Conservation (phyloP, 108 stramenopile genomes). For the Conticribra weissflogii region DNA sequence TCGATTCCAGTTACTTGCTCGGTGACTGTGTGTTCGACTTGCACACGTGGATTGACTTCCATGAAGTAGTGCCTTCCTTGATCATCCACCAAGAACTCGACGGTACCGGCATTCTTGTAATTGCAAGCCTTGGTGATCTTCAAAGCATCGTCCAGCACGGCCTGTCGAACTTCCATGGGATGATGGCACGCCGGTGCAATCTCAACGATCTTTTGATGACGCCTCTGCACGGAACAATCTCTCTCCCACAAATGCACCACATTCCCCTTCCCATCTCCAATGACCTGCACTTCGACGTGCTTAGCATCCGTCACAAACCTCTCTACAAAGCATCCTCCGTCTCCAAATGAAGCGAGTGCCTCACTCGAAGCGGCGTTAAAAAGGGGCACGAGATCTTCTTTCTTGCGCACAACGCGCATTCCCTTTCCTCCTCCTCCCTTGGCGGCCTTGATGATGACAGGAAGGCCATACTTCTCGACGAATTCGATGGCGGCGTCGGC, state of each 20-base stretch:
- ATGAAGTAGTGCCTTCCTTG: constrained; percentile 80
- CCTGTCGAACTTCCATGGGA: constrained; percentile 57
- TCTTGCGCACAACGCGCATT: constrained; percentile 81
- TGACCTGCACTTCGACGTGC: constrained; percentile 88
- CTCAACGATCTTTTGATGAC: constrained; percentile 90
- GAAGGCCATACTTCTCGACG: constrained; percentile 80
- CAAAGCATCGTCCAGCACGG: constrained; percentile 75
- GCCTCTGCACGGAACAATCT: constrained; percentile 88
- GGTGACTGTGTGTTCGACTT: constrained; percentile 91
- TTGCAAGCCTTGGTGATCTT: constrained; percentile 76
- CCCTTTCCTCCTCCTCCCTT: constrained; percentile 93
- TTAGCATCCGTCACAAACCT: constrained; percentile 80
- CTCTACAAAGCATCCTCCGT: constrained; percentile 87
- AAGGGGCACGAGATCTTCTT: constrained; percentile 60
- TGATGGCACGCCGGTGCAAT: constrained; percentile 67
- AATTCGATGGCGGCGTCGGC: constrained; percentile 56
- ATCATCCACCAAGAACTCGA: constrained; percentile 93
- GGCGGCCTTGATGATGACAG: constrained; percentile 90
- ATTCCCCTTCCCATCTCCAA: constrained; percentile 74
- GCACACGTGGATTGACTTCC: constrained; percentile 84
- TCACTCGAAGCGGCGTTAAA: constrained; percentile 71
- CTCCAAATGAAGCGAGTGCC: constrained; percentile 78
- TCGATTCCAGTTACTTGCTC: constrained; percentile 83
- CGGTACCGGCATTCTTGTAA: constrained; percentile 86
- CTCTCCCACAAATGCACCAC: constrained; percentile 85